A percentile compares a stretch with the other conserved stretches of the same genome.
Conservation (phyloP, 1,284 basidiomycete species). For the Ustilago bromivora region DNA sequence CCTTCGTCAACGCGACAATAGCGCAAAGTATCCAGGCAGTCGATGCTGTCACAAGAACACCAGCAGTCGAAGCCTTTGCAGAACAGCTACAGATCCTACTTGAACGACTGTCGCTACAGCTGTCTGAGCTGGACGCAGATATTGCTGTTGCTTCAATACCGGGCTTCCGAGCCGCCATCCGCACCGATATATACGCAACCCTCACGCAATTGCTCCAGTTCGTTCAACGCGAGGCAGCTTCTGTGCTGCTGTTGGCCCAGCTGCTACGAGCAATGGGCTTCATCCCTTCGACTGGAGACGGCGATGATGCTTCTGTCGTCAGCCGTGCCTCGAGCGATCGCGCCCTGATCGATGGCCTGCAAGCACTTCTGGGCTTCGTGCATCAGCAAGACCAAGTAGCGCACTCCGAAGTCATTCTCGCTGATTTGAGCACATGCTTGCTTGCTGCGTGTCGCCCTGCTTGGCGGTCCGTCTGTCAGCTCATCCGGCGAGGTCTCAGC, state of each 20-base stretch:
- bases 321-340: slow-evolving; percentile 28
- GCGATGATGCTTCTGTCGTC: background rate
- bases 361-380: slow-evolving; percentile 41
- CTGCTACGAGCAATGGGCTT: slow-evolving; percentile 29
- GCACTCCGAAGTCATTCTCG: slow-evolving; percentile 12
- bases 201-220: slow-evolving; percentile 31
- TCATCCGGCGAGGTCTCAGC: slow-evolving; percentile 39
- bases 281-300: background rate
- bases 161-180: slow-evolving; percentile 6
- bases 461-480: slow-evolving; percentile 35
- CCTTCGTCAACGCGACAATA: slow-evolving; percentile 19
- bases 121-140: slow-evolving; percentile 41
- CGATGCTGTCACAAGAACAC: slow-evolving; percentile 32
- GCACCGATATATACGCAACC: slow-evolving; percentile 22
- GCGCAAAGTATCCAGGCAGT: slow-evolving; percentile 30
- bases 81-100: slow-evolving; percentile 39
- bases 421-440: slow-evolving; percentile 43
- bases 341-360: slow-evolving; percentile 43
- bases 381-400: slow-evolving; percentile 25
- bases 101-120: slow-evolving; percentile 12
- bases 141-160: slow-evolving; percentile 18
- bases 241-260: slow-evolving; percentile 22
- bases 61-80: slow-evolving; percentile 44
- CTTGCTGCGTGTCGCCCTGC: slow-evolving; percentile 38
- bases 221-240: slow-evolving; percentile 23